Conservation (phyloP, 1,139 yeast genomes). For the Suhomyces wounanorum region DNA sequence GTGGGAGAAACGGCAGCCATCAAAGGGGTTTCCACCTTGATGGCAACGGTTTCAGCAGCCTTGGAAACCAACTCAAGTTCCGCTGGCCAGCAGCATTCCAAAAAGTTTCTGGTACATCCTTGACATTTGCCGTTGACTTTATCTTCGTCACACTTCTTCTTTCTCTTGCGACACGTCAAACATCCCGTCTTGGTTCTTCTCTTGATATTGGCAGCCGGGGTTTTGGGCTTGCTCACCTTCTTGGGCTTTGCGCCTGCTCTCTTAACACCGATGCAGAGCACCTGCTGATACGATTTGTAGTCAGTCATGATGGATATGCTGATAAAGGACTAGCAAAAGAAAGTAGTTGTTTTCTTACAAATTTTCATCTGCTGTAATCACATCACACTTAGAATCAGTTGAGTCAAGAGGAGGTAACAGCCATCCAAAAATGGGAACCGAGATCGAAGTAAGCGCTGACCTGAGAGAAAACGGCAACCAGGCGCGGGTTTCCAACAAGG, state of each 20-base stretch:
- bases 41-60: neutral
- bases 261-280: slow-evolving; percentile 36
- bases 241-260: slow-evolving; percentile 14
- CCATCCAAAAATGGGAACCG: slow-evolving; percentile 14
- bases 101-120: slow-evolving; percentile 49
- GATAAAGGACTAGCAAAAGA: neutral
- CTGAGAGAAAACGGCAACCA: slow-evolving; percentile 4
- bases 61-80: slow-evolving; percentile 1
- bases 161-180: slow-evolving; percentile 67
- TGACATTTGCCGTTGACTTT: slow-evolving; percentile 49
- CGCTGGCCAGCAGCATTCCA: slow-evolving; percentile 41
- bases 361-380: neutral
- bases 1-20: neutral
- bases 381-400: neutral
- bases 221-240: slow-evolving; percentile 21
- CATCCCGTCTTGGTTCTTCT: slow-evolving; percentile 75
- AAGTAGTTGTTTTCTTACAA: neutral
- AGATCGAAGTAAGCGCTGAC: slow-evolving; percentile 17
- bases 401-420: slow-evolving; percentile 6
- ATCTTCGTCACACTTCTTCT: slow-evolving; percentile 73
- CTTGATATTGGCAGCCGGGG: slow-evolving; percentile 24
- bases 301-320: slow-evolving; percentile 14
- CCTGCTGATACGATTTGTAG: slow-evolving; percentile 48
- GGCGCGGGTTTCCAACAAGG: slow-evolving; percentile 1
- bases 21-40: neutral